Evolutionary conservation across 345 rosid genomes (phyloP).

Genomic region (Populus simonii): DNA sequence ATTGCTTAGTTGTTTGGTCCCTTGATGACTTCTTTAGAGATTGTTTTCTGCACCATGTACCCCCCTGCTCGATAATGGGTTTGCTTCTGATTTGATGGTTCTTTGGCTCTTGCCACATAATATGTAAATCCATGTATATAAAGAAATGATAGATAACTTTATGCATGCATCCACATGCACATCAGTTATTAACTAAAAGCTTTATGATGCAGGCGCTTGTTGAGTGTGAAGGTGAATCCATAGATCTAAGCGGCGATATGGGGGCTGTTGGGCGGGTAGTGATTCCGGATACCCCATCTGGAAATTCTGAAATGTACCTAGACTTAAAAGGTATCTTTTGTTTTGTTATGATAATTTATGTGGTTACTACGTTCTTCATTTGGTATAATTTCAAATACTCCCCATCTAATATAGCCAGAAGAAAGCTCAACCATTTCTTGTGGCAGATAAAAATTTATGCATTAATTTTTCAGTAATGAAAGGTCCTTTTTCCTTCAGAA

Average conservation of each 20-base stretch:
- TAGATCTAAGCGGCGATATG: constrained; percentile 93
- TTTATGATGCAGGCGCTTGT: constrained; percentile 70
- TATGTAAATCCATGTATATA: background rate
- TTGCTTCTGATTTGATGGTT: background rate
- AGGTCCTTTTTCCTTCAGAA: background rate
- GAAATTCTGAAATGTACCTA: constrained; percentile 58
- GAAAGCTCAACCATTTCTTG: constrained; percentile 1
- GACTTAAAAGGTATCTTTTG: constrained; percentile 75
- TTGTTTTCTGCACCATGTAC: background rate
- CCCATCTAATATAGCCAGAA: constrained; percentile 10
- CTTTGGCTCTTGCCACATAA: background rate
- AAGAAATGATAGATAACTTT: background rate
- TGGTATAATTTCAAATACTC: background rate
- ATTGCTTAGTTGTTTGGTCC: background rate
- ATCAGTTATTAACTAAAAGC: background rate
- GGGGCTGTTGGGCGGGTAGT: constrained; percentile 93
- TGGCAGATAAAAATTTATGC: background rate
- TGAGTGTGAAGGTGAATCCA: constrained; percentile 95
- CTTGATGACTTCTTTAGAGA: background rate
- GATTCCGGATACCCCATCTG: constrained; percentile 51
- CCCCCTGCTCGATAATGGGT: background rate
- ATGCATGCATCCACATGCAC: background rate
- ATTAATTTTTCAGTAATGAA: background rate
- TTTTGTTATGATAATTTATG: constrained; percentile 1
- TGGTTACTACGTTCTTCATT: background rate